Evolutionary conservation across 2,329 filamentous ascomycete species (phyloP), one percentile per base, ranked within the genome.

Genomic region (Diatrype stigma): DNA sequence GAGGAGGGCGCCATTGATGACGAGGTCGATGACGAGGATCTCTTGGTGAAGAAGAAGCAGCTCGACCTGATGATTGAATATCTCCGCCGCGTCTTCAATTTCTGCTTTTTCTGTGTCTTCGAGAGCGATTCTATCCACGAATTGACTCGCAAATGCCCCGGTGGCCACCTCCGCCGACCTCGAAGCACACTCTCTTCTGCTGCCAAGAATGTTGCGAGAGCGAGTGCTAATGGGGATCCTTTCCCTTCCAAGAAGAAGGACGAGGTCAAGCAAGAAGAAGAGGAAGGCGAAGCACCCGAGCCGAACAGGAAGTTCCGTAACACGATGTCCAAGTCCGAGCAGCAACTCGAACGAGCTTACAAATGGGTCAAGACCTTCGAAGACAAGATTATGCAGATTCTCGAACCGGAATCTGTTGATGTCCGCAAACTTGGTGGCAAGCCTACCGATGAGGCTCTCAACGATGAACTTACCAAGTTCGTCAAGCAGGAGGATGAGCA

Each of bases 351-450:
- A 63, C 87, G 92, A 51, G 94, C 94, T 0, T 97, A 91, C 74
- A 99, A 97, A 65, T 99, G 95, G 94, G 95, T 99, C 53, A 95
- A 89, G 75, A 97, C 94, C 0, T 99, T 96, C 63, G 94, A 99
- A 67, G 94, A 99, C 65, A 99, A 99, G 73, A 80, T 99, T 47
- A 77, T 90, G 66, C 92, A 96, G 67, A 88, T 97, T 45, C 78
- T 99, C 14, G 93, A 97, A 59, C 94, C 94, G 0, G 89, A 94
- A 49, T 85, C 86, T 46, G 88, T 89, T 22, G 91, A 97, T 64
- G 76, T 97, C 40, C 85, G 85, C 67, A 97, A 96, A 72, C 81
- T 97, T 23, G 94, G 95, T 46, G 94, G 94, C 17, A 92, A 90
- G 66, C 82, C 88, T 2, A 74, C 90, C 0, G 90, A 96, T 3